These are phyloP conservation scores for Paramecium pentaurelia DNA, from an alignment of 73 alveolate genomes.

Conservation along the genomic window DNA sequence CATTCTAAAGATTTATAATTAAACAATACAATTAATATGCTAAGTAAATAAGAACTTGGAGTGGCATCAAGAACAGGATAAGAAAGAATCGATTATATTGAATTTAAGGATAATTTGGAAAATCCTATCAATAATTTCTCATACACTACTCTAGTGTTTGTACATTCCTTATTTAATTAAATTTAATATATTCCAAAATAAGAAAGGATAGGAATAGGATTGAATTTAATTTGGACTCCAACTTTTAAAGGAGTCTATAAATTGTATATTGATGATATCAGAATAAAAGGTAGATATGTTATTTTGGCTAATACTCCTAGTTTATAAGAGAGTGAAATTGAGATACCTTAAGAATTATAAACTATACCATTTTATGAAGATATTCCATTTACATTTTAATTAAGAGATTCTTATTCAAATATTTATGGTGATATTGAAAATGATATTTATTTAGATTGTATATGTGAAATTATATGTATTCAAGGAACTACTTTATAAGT, in stretches of 20 bases:
- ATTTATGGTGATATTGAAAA: constrained; percentile 21
- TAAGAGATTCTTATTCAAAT: constrained; percentile 32
- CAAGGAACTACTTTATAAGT: neutral
- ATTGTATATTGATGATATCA: constrained; percentile 28
- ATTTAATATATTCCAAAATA: neutral
- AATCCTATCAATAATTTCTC: neutral
- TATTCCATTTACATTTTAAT: neutral
- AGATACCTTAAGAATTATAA: neutral
- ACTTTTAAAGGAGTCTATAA: constrained; percentile 44
- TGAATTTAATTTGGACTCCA: constrained; percentile 47
- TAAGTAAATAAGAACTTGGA: neutral
- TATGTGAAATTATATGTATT: neutral
- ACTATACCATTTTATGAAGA: constrained; percentile 17
- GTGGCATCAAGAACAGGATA: constrained; percentile 16
- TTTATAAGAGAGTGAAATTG: neutral
- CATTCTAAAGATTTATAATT: neutral
- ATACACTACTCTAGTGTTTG: neutral
- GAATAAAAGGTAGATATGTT: constrained; percentile 27
- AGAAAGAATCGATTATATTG: neutral
- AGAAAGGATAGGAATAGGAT: neutral
- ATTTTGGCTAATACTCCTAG: constrained; percentile 5
- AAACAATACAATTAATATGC: neutral
- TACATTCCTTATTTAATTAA: neutral
- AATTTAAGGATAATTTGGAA: neutral
- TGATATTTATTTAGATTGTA: neutral